Conservation (phyloP, 352 stramenopile genomes). For the Phytophthora fragariae region DNA sequence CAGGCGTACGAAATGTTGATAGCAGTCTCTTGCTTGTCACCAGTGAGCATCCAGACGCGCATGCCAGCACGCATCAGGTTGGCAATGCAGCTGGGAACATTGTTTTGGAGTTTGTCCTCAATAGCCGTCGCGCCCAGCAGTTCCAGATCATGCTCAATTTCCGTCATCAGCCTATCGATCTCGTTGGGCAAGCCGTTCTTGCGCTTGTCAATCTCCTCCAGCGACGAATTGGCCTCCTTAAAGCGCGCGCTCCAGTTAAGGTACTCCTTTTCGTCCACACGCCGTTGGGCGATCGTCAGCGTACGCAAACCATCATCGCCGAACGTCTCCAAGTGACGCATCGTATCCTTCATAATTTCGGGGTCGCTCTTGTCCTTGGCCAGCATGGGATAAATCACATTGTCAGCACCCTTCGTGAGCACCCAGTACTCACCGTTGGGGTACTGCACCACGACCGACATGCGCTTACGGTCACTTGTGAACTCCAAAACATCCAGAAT, state of each 20-base stretch:
- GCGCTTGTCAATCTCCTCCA: constrained; percentile 86
- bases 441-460: constrained; percentile 82
- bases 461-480: constrained; percentile 89
- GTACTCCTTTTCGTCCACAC: constrained; percentile 68
- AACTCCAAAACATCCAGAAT: constrained; percentile 97
- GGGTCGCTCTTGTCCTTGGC: constrained; percentile 64
- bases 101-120: constrained; percentile 94
- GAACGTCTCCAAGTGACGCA: constrained; percentile 80
- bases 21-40: constrained; percentile 94
- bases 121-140: constrained; percentile 92
- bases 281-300: constrained; percentile 75
- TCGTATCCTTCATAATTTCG: constrained; percentile 65
- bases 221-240: constrained; percentile 65
- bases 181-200: constrained; percentile 71
- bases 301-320: constrained; percentile 87
- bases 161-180: constrained; percentile 76
- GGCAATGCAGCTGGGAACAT: constrained; percentile 89
- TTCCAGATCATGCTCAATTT: constrained; percentile 85
- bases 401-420: constrained; percentile 94
- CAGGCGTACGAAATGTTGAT: constrained; percentile 95
- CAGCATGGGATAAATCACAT: constrained; percentile 89
- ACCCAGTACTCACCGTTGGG: constrained; percentile 75
- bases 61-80: constrained; percentile 89
- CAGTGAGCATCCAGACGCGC: constrained; percentile 94
- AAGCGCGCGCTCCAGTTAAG: constrained; percentile 69